Evolutionary conservation across 106 monocot species (phyloP), one percentile per base, ranked within the genome.

Genomic region (Dendrobium nobile): DNA sequence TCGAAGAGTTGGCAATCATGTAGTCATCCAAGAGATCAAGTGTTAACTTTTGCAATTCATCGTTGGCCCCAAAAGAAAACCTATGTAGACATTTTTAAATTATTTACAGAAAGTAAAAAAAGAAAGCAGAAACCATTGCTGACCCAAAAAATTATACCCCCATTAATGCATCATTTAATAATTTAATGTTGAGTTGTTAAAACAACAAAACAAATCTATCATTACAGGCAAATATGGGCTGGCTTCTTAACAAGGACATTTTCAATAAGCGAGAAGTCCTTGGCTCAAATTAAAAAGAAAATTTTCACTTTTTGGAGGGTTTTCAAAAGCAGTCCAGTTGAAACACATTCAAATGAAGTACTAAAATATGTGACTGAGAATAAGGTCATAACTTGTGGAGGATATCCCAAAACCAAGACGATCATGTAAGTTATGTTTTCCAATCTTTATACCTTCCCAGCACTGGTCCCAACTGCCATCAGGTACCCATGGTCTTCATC

Each of bases 401-500:
- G 51, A 15, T 15, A 70, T 70, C 13, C 70, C 33, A 70, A 33
- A 13, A 37, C 33, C 0, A 22, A 37, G 70, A 37, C 37, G 70
- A 70, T 70, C 9, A 11, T 70, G 33, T 15, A 70, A 33, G 37
- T 70, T 33, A 70, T 13, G 28, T 15, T 70, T 70, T 33, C 37
- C 10, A 70, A 70, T 11, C 28, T 37, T 37, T 4, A 81, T 88
- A 70, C 98, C 90, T 99, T 99, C 75, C 98, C 98, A 82, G 87
- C 64, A 74, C 95, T 99, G 79, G 85, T 95, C 51, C 98, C 98
- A 83, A 88, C 98, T 77, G 93, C 98, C 87, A 99, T 81, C 48
- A 75, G 83, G 74, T 85, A 93, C 10, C 98, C 98, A 59, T 89
- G 87, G 59, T 58, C 73, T 68, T 88, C 88, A 85, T 95, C 93